phyloP scores from a whole-genome alignment of 352 stramenopile genomes.

The Phytophthora palmivora region DNA sequence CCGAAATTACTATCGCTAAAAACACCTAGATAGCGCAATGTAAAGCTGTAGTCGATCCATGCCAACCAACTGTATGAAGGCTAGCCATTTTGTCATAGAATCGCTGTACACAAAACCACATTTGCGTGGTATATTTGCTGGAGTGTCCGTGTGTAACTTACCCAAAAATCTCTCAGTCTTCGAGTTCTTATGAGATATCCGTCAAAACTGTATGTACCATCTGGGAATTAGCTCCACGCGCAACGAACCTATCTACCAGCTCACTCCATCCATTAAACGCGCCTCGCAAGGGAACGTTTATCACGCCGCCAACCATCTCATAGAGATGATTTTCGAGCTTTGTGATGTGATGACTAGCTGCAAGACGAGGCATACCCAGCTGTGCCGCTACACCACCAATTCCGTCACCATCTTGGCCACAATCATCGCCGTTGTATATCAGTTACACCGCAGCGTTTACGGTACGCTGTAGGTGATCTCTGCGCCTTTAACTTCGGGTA shows the following conservation, averaged over 20 bases:
- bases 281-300: slow-evolving; percentile 1
- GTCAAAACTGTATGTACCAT: slow-evolving; percentile 13
- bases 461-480: background rate
- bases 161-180: background rate
- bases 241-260: slow-evolving; percentile 10
- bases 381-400: background rate
- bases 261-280: slow-evolving; percentile 1
- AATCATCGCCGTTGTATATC: background rate
- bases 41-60: slow-evolving; percentile 6
- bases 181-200: slow-evolving; percentile 2
- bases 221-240: background rate
- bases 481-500: background rate
- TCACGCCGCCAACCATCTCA: slow-evolving; percentile 13
- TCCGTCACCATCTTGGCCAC: background rate
- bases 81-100: slow-evolving; percentile 14
- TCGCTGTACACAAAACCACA: background rate
- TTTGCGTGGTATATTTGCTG: background rate
- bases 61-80: slow-evolving; percentile 5
- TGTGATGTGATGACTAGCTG: slow-evolving; percentile 5
- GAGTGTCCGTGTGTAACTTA: background rate
- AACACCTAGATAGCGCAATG: slow-evolving; percentile 3
- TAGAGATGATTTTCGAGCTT: slow-evolving; percentile 4
- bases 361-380: background rate
- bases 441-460: background rate
- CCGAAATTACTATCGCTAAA: slow-evolving; percentile 13